phyloP scores from a whole-genome alignment of 2,329 filamentous ascomycete species.

The Claviceps sp. region DNA sequence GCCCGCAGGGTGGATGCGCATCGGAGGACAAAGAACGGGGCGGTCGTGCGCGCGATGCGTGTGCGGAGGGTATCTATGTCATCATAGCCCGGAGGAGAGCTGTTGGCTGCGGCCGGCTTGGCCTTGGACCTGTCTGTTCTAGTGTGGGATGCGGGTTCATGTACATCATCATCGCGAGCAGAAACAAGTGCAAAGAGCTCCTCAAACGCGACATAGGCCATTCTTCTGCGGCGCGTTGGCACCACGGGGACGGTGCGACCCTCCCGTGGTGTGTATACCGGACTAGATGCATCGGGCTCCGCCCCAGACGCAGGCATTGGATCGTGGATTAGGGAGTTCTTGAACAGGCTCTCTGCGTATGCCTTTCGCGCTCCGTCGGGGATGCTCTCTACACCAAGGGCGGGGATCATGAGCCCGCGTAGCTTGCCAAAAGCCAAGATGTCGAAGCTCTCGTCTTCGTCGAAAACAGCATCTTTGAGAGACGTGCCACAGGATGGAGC shows the following conservation, averaged over 20 bases:
- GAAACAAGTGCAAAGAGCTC: constrained; percentile 62
- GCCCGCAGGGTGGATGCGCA: constrained; percentile 67
- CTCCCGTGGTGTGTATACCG: constrained; percentile 53
- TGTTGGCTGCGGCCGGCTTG: background rate
- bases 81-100: background rate
- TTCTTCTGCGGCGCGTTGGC: constrained; percentile 51
- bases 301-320: constrained; percentile 37
- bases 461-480: constrained; percentile 33
- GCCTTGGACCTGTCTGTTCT: background rate
- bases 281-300: constrained; percentile 36
- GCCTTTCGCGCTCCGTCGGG: constrained; percentile 51
- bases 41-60: constrained; percentile 59
- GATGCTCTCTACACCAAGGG: constrained; percentile 53
- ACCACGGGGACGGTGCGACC: constrained; percentile 59
- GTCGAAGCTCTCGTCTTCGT: constrained; percentile 68
- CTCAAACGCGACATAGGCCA: constrained; percentile 70
- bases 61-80: constrained; percentile 26
- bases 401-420: constrained; percentile 57
- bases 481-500: constrained; percentile 43
- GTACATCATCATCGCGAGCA: constrained; percentile 15
- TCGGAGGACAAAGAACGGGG: constrained; percentile 71
- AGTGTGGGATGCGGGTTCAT: too few relatives aligned
- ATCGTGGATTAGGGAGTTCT: constrained; percentile 66
- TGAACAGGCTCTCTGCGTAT: constrained; percentile 67
- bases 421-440: constrained; percentile 59